A percentile compares a stretch with the other conserved stretches of the same genome.
Conservation (phyloP, 257 asterid species). For the Petrea volubilis region DNA sequence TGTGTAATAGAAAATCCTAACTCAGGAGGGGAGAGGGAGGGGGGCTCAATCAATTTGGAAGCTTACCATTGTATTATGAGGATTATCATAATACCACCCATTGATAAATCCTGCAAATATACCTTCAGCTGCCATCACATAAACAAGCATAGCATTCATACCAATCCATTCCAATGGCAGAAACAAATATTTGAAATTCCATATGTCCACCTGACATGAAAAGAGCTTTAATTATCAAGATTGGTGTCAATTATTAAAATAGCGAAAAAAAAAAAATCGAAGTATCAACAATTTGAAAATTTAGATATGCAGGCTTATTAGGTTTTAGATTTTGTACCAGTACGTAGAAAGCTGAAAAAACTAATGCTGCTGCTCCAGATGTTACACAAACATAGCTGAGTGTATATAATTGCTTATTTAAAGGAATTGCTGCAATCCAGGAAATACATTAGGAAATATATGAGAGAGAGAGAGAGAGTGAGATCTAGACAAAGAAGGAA, state of each 20-base stretch:
- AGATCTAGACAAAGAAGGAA: too few relatives aligned
- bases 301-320: not conserved
- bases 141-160: slow-evolving; percentile 85
- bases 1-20: too few relatives aligned
- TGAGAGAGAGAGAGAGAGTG: too few relatives aligned
- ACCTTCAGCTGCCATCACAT: slow-evolving; percentile 78
- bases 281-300: not conserved
- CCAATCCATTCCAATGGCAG: slow-evolving; percentile 81
- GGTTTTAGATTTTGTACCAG: slow-evolving; percentile 44
- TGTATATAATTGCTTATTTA: slow-evolving; percentile 74
- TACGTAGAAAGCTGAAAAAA: slow-evolving; percentile 61
- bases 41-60: not conserved
- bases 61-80: slow-evolving; percentile 66
- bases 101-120: slow-evolving; percentile 75
- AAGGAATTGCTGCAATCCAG: slow-evolving; percentile 61
- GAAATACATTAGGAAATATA: not conserved
- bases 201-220: slow-evolving; percentile 52
- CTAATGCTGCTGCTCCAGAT: slow-evolving; percentile 72
- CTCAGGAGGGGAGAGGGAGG: too few relatives aligned
- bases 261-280: not conserved
- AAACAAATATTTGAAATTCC: slow-evolving; percentile 46
- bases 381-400: slow-evolving; percentile 79
- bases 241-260: too few relatives aligned
- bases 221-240: not conserved
- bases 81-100: slow-evolving; percentile 77